These are phyloP conservation scores for Sesbania bispinosa DNA, from an alignment of 306 rosid species.

Conservation along the genomic window DNA sequence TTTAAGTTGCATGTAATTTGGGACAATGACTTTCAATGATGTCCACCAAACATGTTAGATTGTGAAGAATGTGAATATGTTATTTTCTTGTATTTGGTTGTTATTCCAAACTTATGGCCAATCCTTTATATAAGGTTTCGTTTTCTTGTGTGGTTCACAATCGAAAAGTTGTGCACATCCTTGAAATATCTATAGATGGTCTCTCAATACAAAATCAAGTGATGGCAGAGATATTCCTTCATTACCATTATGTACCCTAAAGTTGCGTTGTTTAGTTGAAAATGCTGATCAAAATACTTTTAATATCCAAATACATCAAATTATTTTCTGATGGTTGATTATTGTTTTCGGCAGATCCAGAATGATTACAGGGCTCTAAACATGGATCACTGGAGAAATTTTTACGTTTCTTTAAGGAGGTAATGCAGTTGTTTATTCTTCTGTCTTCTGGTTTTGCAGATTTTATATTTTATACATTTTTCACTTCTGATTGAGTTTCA, in stretches of 20 bases:
- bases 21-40: background rate
- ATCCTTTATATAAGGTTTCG: background rate
- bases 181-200: too few relatives aligned
- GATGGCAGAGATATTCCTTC: background rate
- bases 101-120: background rate
- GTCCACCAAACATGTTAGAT: background rate
- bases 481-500: conserved; percentile 2
- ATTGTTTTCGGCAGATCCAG: conserved; percentile 47
- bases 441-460: background rate
- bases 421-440: conserved; percentile 16
- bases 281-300: background rate
- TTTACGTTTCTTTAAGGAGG: conserved; percentile 61
- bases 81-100: background rate
- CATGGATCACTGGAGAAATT: conserved; percentile 62
- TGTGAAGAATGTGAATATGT: background rate
- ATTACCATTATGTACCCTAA: background rate
- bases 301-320: background rate
- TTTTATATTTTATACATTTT: background rate
- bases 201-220: conserved; percentile 13
- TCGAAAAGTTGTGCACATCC: background rate
- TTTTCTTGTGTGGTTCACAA: background rate
- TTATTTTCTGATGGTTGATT: conserved; percentile 24
- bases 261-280: background rate
- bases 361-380: conserved; percentile 52
- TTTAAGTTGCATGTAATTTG: background rate